Percentiles rank a stretch among this genome's conserved stretches.
Conservation (phyloP, 352 stramenopile species). For the Globisporangium okanoganense region DNA sequence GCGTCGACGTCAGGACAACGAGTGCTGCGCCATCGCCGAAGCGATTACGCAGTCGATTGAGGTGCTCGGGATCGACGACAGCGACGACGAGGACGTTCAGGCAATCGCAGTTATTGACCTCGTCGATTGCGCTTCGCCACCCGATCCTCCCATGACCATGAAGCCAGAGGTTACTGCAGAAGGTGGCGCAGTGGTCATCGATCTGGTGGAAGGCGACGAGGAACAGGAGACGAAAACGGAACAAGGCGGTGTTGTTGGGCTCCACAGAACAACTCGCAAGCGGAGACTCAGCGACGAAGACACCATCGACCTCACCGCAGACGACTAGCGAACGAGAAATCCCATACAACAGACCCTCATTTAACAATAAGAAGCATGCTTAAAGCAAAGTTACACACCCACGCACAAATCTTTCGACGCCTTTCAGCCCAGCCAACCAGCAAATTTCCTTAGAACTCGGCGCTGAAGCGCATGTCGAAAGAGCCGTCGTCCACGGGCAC, state of each 20-base stretch:
- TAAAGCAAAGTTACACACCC: slow-evolving; percentile 6
- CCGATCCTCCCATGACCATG: neutral
- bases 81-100: slow-evolving; percentile 25
- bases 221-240: slow-evolving; percentile 5
- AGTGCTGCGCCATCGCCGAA: slow-evolving; percentile 21
- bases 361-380: neutral
- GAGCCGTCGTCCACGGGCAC: slow-evolving; percentile 55
- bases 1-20: slow-evolving; percentile 38
- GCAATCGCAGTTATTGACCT: neutral
- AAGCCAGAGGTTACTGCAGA: neutral
- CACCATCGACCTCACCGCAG: slow-evolving; percentile 27
- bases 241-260: neutral
- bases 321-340: slow-evolving; percentile 5
- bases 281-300: neutral
- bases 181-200: slow-evolving; percentile 1
- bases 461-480: slow-evolving; percentile 80
- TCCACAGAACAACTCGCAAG: neutral
- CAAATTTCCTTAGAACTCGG: slow-evolving; percentile 57
- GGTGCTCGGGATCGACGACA: slow-evolving; percentile 47
- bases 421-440: neutral
- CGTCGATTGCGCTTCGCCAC: neutral
- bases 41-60: slow-evolving; percentile 23
- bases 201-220: slow-evolving; percentile 19
- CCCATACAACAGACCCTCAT: neutral
- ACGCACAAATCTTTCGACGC: neutral